These are phyloP conservation scores for Elaeagnus macrophylla DNA, from an alignment of 306 rosid species.

Conservation along the genomic window DNA sequence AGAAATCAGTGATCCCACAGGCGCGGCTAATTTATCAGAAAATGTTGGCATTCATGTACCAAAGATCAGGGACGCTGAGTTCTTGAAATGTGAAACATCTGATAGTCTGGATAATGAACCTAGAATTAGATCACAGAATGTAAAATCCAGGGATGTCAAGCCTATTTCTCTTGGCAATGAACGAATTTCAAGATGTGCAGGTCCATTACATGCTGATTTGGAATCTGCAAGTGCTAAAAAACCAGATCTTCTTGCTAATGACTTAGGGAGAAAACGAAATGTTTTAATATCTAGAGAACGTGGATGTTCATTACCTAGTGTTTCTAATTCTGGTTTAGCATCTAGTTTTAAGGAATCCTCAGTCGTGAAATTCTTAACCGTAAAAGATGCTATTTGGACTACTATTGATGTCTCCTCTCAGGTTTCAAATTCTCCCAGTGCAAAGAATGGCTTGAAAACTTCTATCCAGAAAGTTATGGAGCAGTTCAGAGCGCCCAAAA, in stretches of 20 bases:
- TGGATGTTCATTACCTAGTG: slow-evolving; percentile 11
- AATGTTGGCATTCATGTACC: slow-evolving; percentile 20
- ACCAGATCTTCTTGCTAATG: slow-evolving; percentile 31
- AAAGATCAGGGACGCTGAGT: slow-evolving; percentile 21
- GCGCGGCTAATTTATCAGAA: slow-evolving; percentile 25
- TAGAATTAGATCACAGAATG: slow-evolving; percentile 15
- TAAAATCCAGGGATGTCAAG: slow-evolving; percentile 35
- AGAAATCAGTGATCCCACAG: slow-evolving; percentile 8
- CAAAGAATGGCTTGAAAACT: slow-evolving; percentile 57
- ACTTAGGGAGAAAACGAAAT: slow-evolving; percentile 15
- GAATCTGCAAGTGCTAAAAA: slow-evolving; percentile 26
- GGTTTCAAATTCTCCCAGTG: slow-evolving; percentile 36
- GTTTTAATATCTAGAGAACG: slow-evolving; percentile 27
- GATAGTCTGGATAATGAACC: slow-evolving; percentile 11
- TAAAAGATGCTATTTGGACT: slow-evolving; percentile 29
- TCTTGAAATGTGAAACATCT: slow-evolving; percentile 25
- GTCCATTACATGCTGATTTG: slow-evolving; percentile 31
- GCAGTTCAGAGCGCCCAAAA: slow-evolving; percentile 72
- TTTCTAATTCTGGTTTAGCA: slow-evolving; percentile 29
- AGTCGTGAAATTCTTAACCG: slow-evolving; percentile 22
- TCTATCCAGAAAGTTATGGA: slow-evolving; percentile 72
- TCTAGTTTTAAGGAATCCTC: slow-evolving; percentile 29
- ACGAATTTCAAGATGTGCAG: slow-evolving; percentile 22
- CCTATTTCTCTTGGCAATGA: slow-evolving; percentile 19
- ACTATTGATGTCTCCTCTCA: slow-evolving; percentile 34